Evolutionary conservation across 2,329 filamentous ascomycete species (phyloP).

Genomic region (Curvularia eragrostidis): DNA sequence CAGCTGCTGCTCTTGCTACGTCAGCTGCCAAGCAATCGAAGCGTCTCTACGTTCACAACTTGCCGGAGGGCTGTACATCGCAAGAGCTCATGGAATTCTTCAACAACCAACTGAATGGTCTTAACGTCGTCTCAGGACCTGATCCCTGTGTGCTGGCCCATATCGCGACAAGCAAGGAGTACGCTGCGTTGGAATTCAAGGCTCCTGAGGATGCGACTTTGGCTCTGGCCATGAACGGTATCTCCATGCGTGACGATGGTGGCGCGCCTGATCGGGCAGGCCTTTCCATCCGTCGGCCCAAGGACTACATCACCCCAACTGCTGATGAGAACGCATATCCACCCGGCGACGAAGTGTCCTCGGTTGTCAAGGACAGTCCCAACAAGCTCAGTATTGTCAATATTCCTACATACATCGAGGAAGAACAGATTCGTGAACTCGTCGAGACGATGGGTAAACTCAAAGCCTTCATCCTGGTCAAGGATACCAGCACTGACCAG

Average conservation of each 20-base stretch:
- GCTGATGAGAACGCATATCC: constrained; percentile 69
- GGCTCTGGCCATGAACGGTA: constrained; percentile 87
- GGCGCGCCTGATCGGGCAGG: constrained; percentile 60
- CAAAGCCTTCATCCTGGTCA: constrained; percentile 89
- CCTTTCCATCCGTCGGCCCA: constrained; percentile 82
- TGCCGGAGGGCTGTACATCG: constrained; percentile 75
- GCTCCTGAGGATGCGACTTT: constrained; percentile 86
- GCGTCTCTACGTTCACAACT: constrained; percentile 85
- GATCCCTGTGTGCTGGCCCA: constrained; percentile 88
- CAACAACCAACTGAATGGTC: constrained; percentile 94
- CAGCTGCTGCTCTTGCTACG: constrained; percentile 83
- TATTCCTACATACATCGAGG: constrained; percentile 84
- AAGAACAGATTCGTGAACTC: constrained; percentile 91
- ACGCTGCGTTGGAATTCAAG: constrained; percentile 92
- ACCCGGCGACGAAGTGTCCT: constrained; percentile 74
- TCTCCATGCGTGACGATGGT: constrained; percentile 75
- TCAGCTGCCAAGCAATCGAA: constrained; percentile 94
- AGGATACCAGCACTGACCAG: constrained; percentile 83
- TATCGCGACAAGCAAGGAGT: constrained; percentile 77
- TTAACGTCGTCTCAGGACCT: constrained; percentile 84
- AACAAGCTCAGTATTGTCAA: constrained; percentile 96
- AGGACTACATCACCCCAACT: constrained; percentile 94
- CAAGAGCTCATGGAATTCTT: constrained; percentile 84
- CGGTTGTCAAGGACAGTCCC: constrained; percentile 84
- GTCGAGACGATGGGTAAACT: constrained; percentile 90